Evolutionary conservation across 805 yeast species (phyloP).

Genomic region (Saturnispora sekii): DNA sequence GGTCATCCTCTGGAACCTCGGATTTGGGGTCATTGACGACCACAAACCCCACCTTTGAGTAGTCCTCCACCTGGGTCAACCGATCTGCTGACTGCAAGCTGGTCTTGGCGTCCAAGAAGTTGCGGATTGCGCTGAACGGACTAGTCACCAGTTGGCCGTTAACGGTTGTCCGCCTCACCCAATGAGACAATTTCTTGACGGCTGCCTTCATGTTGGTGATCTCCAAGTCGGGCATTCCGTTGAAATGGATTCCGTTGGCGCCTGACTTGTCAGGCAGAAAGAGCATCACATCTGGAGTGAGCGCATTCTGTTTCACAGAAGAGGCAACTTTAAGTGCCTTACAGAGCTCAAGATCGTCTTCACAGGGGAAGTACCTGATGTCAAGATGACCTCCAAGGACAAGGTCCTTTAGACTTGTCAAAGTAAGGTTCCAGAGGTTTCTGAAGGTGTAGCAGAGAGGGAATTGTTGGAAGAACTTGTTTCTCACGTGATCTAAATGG

Average conservation of each 20-base stretch:
- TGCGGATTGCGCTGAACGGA: slow-evolving; percentile 7
- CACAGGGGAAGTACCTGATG: slow-evolving; percentile 52
- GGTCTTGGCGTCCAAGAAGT: slow-evolving; percentile 4
- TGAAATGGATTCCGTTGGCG: no score
- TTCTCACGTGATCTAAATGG: slow-evolving; percentile 26
- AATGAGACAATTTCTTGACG: slow-evolving; percentile 29
- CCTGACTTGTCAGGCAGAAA: slow-evolving; percentile 42
- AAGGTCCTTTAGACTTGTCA: slow-evolving; percentile 33
- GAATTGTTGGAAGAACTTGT: slow-evolving; percentile 33
- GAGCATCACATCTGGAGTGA: slow-evolving; percentile 21
- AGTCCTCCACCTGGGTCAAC: slow-evolving; percentile 22
- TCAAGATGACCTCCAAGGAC: slow-evolving; percentile 12
- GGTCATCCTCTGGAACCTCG: slow-evolving; percentile 50
- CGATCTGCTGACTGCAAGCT: slow-evolving; percentile 9
- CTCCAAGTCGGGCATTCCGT: background rate
- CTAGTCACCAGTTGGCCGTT: slow-evolving; percentile 7
- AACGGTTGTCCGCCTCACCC: slow-evolving; percentile 32
- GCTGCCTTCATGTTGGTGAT: slow-evolving; percentile 10
- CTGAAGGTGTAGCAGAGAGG: slow-evolving; percentile 42
- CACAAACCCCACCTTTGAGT: slow-evolving; percentile 42
- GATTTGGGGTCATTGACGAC: slow-evolving; percentile 43
- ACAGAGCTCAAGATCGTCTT: slow-evolving; percentile 41
- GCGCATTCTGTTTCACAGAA: slow-evolving; percentile 18
- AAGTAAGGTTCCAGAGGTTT: slow-evolving; percentile 47
- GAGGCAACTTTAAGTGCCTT: slow-evolving; percentile 36